phyloP scores from a whole-genome alignment of 768 basidiomycete genomes.

The Fistulinella prunicolor region DNA sequence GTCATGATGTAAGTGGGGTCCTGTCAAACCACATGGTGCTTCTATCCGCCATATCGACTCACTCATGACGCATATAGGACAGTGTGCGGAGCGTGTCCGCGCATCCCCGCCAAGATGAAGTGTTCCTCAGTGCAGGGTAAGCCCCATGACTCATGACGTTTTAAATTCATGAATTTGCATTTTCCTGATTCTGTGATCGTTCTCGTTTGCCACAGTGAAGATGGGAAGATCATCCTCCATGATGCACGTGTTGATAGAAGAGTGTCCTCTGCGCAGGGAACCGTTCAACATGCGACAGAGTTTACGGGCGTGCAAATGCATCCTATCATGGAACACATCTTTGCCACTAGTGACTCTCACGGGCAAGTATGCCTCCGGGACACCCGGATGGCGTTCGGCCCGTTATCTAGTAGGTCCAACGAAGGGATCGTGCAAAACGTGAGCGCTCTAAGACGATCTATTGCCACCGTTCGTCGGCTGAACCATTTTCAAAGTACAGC shows the following conservation, averaged over 20 bases:
- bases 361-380: conserved; percentile 70
- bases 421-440: conserved; percentile 52
- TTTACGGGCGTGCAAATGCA: conserved; percentile 67
- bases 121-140: conserved; percentile 70
- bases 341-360: conserved; percentile 57
- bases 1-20: conserved; percentile 30
- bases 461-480: conserved; percentile 17
- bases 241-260: conserved; percentile 48
- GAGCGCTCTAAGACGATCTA: neutral
- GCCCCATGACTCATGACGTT: conserved; percentile 13
- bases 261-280: conserved; percentile 43
- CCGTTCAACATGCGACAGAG: conserved; percentile 50
- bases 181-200: conserved; percentile 17
- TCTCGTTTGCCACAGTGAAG: conserved; percentile 48
- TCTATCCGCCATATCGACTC: conserved; percentile 20
- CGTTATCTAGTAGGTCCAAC: conserved; percentile 39
- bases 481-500: conserved; percentile 41
- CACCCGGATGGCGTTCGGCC: conserved; percentile 69
- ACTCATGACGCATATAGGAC: conserved; percentile 42
- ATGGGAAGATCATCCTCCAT: conserved; percentile 62
- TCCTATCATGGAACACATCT: conserved; percentile 64
- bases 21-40: conserved; percentile 4
- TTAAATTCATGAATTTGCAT: conserved; percentile 12
- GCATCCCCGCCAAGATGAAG: conserved; percentile 64
- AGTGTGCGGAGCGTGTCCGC: conserved; percentile 63